These are phyloP conservation scores for Tritrichomonas foetus DNA, from an alignment of 208 protist species.

Conservation along the genomic window DNA sequence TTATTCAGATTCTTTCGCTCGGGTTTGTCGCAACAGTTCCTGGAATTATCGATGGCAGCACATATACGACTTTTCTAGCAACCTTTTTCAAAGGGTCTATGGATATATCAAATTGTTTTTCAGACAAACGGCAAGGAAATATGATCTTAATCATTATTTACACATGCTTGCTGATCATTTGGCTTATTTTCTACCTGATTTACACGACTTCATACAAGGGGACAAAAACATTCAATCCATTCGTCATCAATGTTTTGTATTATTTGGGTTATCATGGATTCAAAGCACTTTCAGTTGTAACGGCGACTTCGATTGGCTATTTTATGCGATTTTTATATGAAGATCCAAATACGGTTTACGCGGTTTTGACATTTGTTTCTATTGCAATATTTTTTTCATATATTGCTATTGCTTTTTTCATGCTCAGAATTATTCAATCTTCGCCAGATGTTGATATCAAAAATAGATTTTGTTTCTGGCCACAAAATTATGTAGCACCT, in stretches of 20 bases:
- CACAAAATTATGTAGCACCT: neutral
- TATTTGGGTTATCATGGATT: neutral
- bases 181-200: neutral
- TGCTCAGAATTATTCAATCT: neutral
- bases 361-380: neutral
- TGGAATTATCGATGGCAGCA: neutral
- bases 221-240: neutral
- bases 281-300: neutral
- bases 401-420: neutral
- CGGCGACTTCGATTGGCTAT: neutral
- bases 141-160: neutral
- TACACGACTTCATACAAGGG: neutral
- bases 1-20: neutral
- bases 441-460: neutral
- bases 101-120: neutral
- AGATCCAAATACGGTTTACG: neutral
- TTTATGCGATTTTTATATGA: neutral
- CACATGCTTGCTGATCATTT: neutral
- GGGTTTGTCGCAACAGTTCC: neutral
- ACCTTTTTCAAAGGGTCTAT: neutral
- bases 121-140: neutral
- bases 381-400: neutral
- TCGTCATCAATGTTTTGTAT: neutral
- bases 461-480: slow-evolving; percentile 15
- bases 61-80: neutral